Evolutionary conservation across 257 asterid genomes (phyloP).

Genomic region (Penstemon barbatus): DNA sequence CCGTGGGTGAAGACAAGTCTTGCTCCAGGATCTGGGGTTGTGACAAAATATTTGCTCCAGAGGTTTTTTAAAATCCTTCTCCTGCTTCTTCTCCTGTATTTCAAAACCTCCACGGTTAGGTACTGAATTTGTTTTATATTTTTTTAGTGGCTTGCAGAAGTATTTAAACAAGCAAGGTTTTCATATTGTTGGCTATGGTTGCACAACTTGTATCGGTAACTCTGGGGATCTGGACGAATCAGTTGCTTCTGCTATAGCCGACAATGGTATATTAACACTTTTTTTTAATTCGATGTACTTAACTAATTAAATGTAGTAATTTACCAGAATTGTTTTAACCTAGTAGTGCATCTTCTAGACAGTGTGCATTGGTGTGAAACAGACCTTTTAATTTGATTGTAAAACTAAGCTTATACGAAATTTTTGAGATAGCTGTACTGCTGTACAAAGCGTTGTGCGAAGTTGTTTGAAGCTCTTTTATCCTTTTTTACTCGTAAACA

Average conservation of each 20-base stretch:
- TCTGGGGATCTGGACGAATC: constrained; percentile 94
- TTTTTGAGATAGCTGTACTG: too few species aligned
- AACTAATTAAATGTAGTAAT: not conserved
- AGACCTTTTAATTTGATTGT: not conserved
- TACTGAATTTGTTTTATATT: constrained; percentile 24
- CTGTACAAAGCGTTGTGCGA: too few species aligned
- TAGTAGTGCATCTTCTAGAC: not conserved
- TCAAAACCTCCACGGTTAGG: not conserved
- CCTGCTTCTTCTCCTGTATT: not conserved
- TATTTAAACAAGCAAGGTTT: constrained; percentile 90
- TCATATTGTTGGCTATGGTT: constrained; percentile 89
- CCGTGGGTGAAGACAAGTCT: constrained; percentile 98
- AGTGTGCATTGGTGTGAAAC: not conserved
- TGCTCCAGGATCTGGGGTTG: constrained; percentile 98
- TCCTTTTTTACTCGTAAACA: too few species aligned
- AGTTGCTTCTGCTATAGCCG: constrained; percentile 71
- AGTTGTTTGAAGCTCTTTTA: too few species aligned
- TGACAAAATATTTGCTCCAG: constrained; percentile 75
- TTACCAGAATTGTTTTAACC: not conserved
- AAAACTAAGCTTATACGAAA: too few species aligned
- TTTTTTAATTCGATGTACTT: not conserved
- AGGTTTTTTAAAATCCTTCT: constrained; percentile 47
- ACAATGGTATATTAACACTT: constrained; percentile 58
- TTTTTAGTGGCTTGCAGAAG: constrained; percentile 74
- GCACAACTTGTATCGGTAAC: constrained; percentile 97